Evolutionary conservation across 2,329 filamentous ascomycete genomes (phyloP).

Genomic region (Sclerotinia minor): DNA sequence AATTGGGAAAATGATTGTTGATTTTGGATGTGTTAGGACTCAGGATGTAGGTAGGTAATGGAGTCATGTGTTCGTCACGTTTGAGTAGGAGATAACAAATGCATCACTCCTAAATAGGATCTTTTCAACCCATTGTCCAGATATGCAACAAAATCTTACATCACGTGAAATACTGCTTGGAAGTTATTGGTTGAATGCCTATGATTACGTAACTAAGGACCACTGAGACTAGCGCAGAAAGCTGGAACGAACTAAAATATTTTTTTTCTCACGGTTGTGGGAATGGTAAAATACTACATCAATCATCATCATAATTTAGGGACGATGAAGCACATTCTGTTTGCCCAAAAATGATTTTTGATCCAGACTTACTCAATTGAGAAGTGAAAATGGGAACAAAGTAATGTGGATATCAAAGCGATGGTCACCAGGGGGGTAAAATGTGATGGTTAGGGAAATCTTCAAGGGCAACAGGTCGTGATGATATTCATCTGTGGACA

Average conservation of each 20-base stretch:
- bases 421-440: too few relatives aligned
- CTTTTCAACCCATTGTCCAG: background rate
- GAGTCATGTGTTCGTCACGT: background rate
- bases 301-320: background rate
- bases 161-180: background rate
- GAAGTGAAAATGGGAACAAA: background rate
- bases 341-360: background rate
- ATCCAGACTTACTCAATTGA: background rate
- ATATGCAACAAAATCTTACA: background rate
- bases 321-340: background rate
- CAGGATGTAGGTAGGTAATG: background rate
- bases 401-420: background rate
- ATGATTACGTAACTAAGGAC: background rate
- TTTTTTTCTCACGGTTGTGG: background rate
- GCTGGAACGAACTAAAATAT: conserved; percentile 2
- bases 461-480: too few relatives aligned
- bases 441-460: background rate
- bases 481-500: background rate
- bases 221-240: background rate
- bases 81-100: too few relatives aligned
- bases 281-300: background rate
- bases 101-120: too few relatives aligned
- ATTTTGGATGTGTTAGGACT: background rate
- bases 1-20: background rate
- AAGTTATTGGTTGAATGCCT: background rate